A percentile compares a stretch with the other conserved stretches of the same genome.
Conservation (phyloP, 306 rosid species). For the Echinosophora koreensis region DNA sequence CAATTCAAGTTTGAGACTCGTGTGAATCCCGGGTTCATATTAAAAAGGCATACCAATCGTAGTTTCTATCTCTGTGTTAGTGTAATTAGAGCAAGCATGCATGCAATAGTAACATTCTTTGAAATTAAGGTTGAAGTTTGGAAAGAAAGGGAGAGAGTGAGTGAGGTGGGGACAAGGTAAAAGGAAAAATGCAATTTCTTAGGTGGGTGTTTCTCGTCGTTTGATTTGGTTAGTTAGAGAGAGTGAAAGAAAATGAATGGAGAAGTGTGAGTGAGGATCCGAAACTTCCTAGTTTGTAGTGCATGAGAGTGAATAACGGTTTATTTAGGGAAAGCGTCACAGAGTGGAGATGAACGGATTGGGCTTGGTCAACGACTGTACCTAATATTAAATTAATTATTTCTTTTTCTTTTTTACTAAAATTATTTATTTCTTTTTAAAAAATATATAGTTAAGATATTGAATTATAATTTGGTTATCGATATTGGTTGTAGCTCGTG, state of each 20-base stretch:
- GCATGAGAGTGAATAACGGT: conserved; percentile 49
- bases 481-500: too few species aligned
- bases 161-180: conserved; percentile 29
- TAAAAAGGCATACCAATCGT: neutral
- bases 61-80: neutral
- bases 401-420: too few species aligned
- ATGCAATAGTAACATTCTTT: conserved; percentile 7
- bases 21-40: neutral
- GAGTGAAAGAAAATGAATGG: conserved; percentile 34
- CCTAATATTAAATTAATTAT: neutral
- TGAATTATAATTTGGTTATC: too few species aligned
- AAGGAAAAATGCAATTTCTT: conserved; percentile 1
- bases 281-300: conserved; percentile 50
- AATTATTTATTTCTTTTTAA: too few species aligned
- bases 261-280: conserved; percentile 51
- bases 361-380: conserved; percentile 44
- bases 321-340: conserved; percentile 37
- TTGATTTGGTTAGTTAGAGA: neutral
- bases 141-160: conserved; percentile 32
- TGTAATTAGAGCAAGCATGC: neutral
- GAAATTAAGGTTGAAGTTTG: neutral
- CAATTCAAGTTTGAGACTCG: neutral
- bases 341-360: conserved; percentile 41
- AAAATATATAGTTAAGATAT: too few species aligned
- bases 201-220: neutral